Percentiles rank a stretch among this genome's conserved stretches.
phyloP scores from a whole-genome alignment of 768 basidiomycete genomes.

The Cystobasidium onofrii region DNA sequence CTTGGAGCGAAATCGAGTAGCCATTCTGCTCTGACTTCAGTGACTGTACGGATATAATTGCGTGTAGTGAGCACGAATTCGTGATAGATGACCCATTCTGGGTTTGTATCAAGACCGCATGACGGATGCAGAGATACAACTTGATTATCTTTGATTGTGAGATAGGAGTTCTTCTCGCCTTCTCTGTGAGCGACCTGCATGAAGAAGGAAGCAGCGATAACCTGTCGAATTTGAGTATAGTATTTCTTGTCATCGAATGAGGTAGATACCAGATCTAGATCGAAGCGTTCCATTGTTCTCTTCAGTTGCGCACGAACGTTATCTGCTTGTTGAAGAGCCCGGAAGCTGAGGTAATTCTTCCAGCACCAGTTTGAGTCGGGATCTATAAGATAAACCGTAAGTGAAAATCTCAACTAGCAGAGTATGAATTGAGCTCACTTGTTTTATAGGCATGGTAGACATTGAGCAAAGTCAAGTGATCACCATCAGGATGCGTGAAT shows the following conservation, averaged over 20 bases:
- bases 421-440: constrained; percentile 55
- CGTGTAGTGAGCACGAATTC: constrained; percentile 76
- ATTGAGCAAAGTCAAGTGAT: constrained; percentile 87
- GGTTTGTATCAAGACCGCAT: constrained; percentile 74
- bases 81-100: constrained; percentile 46
- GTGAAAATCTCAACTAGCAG: too few relatives aligned
- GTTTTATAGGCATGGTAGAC: constrained; percentile 85
- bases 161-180: constrained; percentile 68
- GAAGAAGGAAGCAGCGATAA: constrained; percentile 86
- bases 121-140: constrained; percentile 74
- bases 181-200: constrained; percentile 97
- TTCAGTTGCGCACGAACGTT: constrained; percentile 84
- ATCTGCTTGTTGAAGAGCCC: constrained; percentile 79
- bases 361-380: constrained; percentile 79
- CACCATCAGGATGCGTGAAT: constrained; percentile 86
- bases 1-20: constrained; percentile 56
- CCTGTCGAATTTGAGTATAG: constrained; percentile 62
- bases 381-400: constrained; percentile 16
- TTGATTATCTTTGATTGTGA: constrained; percentile 93
- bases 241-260: constrained; percentile 62
- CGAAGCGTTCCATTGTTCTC: constrained; percentile 69
- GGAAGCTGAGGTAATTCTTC: constrained; percentile 74
- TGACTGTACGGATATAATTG: constrained; percentile 78
- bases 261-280: constrained; percentile 56
- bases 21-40: constrained; percentile 82